Percentiles rank a stretch among this genome's conserved stretches.
Conservation (phyloP, 768 basidiomycete species). For the Tylopilus felleus region DNA sequence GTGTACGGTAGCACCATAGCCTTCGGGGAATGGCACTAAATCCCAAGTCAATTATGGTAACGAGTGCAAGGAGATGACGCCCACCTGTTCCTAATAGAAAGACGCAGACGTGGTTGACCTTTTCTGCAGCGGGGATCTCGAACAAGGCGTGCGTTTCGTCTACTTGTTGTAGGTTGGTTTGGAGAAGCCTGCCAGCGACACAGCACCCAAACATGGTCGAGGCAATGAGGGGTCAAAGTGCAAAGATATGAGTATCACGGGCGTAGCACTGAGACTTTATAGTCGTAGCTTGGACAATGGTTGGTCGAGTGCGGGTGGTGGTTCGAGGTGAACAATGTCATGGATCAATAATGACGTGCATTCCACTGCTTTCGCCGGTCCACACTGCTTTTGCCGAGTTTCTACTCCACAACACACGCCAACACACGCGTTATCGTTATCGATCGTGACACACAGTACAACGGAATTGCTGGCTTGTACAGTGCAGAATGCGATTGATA, state of each 20-base stretch:
- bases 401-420: not conserved
- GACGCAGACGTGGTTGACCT: constrained; percentile 83
- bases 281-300: not conserved
- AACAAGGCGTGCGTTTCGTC: constrained; percentile 84
- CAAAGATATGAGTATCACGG: not conserved
- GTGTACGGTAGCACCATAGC: constrained; percentile 81
- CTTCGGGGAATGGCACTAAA: constrained; percentile 75
- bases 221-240: not conserved
- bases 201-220: constrained; percentile 71
- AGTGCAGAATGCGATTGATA: not conserved
- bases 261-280: not conserved
- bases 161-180: constrained; percentile 77
- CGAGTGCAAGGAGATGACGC: constrained; percentile 13
- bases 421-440: not conserved
- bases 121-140: constrained; percentile 63
- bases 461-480: constrained; percentile 7
- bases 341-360: constrained; percentile 10
- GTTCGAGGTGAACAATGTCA: constrained; percentile 4
- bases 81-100: constrained; percentile 77
- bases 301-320: not conserved
- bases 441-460: not conserved
- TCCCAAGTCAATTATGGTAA: not conserved
- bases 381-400: constrained; percentile 5
- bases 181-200: constrained; percentile 72
- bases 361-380: not conserved